Evolutionary conservation across 805 yeast species (phyloP), one percentile per base, ranked within the genome.

Genomic region (Saturnispora diversa): DNA sequence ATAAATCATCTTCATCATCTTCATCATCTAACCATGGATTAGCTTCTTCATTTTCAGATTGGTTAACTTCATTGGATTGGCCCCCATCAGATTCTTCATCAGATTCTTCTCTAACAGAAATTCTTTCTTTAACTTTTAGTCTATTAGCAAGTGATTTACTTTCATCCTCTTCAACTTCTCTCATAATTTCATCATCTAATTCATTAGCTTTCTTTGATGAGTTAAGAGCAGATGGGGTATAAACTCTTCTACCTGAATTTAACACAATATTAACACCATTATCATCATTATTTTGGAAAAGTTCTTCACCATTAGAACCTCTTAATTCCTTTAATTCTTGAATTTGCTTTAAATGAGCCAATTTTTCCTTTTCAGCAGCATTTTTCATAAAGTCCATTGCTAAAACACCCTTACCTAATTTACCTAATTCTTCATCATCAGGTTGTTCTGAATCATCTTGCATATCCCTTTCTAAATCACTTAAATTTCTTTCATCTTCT

Each of bases 361-460:
- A 69, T 44, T 68, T 72, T 46, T 75, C 74, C 49, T 79, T 72
- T 42, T 77, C 79, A 46, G 81, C 94, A 1, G 97, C 97, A 45
- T 81, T 82, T 49, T 72, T 80, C 97, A 90, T 90, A 60, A 90
- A 90, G 50, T 88, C 94, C 97, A 92, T 92, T 36, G 78, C 81
- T 72, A 90, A 64, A 16, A 90, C 80, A 41, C 97, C 97, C 59
- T 88, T 90, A 16, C 92, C 88, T n/a, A 79, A 59, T 33, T 66
- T 70, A 24, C 65, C 60, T 25, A 59, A 58, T 2, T 51, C 52
- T 10, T 63, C 69, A 7, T 53, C 63, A 9, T 60, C 69, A 8
- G 49, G 65, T 10, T 56, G 57, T 7, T 59, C 56, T n/a, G 61
- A 56, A 5, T 60, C 56, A 40, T 68, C 70, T n/a, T 70, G 62